These are phyloP conservation scores for Nicotiana sylvestris DNA, from an alignment of 257 asterid species.

Conservation along the genomic window DNA sequence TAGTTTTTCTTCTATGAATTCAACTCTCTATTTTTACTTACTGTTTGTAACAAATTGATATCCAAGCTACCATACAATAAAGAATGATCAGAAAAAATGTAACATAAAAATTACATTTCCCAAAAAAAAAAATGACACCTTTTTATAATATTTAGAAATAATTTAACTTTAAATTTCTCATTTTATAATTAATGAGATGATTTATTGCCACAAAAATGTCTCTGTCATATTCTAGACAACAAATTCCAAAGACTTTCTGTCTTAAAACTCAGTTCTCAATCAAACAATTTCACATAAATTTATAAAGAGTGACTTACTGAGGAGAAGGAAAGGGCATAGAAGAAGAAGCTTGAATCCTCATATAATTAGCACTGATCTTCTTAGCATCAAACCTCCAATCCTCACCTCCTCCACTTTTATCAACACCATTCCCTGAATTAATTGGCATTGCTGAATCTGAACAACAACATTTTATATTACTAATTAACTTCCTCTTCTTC, in stretches of 20 bases:
- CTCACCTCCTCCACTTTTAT: constrained; percentile 29
- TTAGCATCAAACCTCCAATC: constrained; percentile 47
- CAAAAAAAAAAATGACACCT: too few relatives aligned
- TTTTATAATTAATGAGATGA: too few relatives aligned
- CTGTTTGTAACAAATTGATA: background rate
- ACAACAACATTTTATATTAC: constrained; percentile 46
- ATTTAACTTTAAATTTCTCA: too few relatives aligned
- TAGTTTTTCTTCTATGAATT: background rate
- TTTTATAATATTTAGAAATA: too few relatives aligned
- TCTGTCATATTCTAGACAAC: too few relatives aligned
- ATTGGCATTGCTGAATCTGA: constrained; percentile 37
- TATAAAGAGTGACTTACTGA: constrained; percentile 21
- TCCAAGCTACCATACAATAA: background rate
- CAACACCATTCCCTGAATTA: constrained; percentile 39
- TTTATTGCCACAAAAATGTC: too few relatives aligned
- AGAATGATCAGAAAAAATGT: background rate
- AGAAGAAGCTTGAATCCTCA: constrained; percentile 33
- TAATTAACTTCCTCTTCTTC: constrained; percentile 45
- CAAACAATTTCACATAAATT: background rate
- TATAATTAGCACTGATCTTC: constrained; percentile 28
- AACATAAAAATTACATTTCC: background rate
- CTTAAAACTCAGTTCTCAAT: too few relatives aligned
- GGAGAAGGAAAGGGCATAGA: constrained; percentile 61
- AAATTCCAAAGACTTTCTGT: too few relatives aligned
- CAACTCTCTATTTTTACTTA: background rate